phyloP scores from a whole-genome alignment of 2,329 filamentous ascomycete genomes.

The Graphiopsis chlorocephala region DNA sequence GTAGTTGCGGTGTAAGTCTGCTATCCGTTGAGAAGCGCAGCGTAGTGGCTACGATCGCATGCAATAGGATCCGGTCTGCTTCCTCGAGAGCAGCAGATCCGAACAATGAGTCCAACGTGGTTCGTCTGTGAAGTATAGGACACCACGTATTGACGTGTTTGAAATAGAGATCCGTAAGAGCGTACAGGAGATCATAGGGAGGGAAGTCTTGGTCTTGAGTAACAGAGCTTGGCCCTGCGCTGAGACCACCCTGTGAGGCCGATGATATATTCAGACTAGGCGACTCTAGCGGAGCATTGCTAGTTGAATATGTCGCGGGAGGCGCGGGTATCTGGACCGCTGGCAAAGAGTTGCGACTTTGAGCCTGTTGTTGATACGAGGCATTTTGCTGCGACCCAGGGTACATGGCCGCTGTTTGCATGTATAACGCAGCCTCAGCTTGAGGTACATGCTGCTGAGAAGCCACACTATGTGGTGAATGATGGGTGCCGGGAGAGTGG shows the following conservation, averaged over 20 bases:
- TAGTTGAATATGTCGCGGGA: constrained; percentile 31
- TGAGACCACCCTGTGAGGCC: constrained; percentile 20
- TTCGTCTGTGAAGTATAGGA: constrained; percentile 81
- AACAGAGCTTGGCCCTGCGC: constrained; percentile 19
- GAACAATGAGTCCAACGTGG: constrained; percentile 76
- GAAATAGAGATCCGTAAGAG: constrained; percentile 61
- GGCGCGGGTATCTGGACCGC: constrained; percentile 20
- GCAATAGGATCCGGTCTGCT: constrained; percentile 76
- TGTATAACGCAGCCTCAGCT: constrained; percentile 46
- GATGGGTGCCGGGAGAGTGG: not conserved
- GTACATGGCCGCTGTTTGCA: constrained; percentile 44
- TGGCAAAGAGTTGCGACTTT: constrained; percentile 22
- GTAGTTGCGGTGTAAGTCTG: constrained; percentile 68
- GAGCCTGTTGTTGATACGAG: constrained; percentile 27
- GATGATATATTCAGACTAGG: constrained; percentile 55
- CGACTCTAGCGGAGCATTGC: constrained; percentile 52
- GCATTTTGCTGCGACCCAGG: constrained; percentile 24
- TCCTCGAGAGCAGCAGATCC: constrained; percentile 73
- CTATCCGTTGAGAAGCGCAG: constrained; percentile 78
- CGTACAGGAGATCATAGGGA: constrained; percentile 59
- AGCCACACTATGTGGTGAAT: constrained; percentile 22
- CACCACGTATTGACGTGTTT: constrained; percentile 69
- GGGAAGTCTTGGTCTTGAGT: constrained; percentile 52
- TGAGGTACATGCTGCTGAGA: constrained; percentile 41
- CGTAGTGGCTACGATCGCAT: constrained; percentile 86